A percentile compares a stretch with the other conserved stretches of the same genome.
Evolutionary conservation across 2,329 filamentous ascomycete species (phyloP).

Genomic region (Venturia carpophila): DNA sequence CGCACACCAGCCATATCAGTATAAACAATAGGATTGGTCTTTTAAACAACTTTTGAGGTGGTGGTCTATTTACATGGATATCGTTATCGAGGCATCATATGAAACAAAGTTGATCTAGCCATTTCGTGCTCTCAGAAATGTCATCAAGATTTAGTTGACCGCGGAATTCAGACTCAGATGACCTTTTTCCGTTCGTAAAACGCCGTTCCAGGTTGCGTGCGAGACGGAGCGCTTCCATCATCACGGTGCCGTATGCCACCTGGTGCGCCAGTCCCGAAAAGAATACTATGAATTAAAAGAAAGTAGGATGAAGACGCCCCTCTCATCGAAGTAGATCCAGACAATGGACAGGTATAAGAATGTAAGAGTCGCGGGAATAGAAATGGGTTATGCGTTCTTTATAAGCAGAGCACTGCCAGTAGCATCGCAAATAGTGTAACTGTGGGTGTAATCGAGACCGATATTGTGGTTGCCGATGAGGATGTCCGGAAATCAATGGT

Average conservation of each 20-base stretch:
- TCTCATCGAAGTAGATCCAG: neutral
- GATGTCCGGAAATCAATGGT: slow-evolving; percentile 37
- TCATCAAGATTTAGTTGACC: neutral
- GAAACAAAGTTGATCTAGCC: no score
- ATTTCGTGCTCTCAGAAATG: no score
- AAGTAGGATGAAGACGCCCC: neutral
- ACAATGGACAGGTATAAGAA: neutral
- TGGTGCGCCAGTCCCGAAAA: neutral
- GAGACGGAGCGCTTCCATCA: slow-evolving; percentile 6
- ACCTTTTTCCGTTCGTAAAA: neutral
- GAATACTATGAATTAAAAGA: neutral
- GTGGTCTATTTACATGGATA: no score
- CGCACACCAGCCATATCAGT: no score
- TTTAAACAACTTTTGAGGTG: no score
- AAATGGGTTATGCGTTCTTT: neutral
- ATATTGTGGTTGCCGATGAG: neutral
- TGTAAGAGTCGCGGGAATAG: neutral
- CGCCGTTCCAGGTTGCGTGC: neutral
- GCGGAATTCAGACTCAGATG: neutral
- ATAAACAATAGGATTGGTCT: no score
- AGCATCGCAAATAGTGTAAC: neutral
- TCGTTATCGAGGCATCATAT: no score
- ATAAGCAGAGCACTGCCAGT: neutral
- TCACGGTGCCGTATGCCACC: neutral
- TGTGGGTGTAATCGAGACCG: neutral